Conservation (phyloP, 805 yeast genomes). For the Ogataea ramenticola region DNA sequence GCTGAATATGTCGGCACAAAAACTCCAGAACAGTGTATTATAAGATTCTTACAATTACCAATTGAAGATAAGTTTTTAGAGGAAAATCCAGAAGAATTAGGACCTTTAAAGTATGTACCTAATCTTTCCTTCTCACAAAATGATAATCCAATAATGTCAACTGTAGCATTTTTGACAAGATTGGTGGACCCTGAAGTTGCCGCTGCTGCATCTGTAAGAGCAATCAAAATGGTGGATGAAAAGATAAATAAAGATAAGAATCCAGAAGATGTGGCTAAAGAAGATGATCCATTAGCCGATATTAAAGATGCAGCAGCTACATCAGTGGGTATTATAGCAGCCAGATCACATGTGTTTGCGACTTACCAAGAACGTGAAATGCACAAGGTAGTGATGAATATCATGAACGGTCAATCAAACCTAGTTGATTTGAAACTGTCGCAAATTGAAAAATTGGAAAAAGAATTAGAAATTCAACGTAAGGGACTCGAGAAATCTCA, state of each 20-base stretch:
- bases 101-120: constrained; percentile 75
- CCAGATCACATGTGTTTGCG: constrained; percentile 73
- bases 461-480: constrained; percentile 57
- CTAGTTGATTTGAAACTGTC: constrained; percentile 59
- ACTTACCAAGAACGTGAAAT: constrained; percentile 74
- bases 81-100: constrained; percentile 40
- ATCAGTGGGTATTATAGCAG: constrained; percentile 73
- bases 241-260: constrained; percentile 29
- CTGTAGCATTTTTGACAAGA: constrained; percentile 81
- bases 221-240: constrained; percentile 43
- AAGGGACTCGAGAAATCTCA: constrained; percentile 54
- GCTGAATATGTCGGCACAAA: constrained; percentile 61
- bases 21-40: constrained; percentile 71
- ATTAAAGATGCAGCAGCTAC: constrained; percentile 56
- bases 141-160: constrained; percentile 91
- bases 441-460: constrained; percentile 55
- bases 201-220: constrained; percentile 67
- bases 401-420: constrained; percentile 55
- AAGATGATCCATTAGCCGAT: constrained; percentile 18
- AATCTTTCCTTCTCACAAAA: constrained; percentile 77
- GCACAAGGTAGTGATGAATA: constrained; percentile 47
- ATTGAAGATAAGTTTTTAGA: constrained; percentile 69
- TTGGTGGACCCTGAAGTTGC: constrained; percentile 84
- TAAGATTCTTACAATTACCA: constrained; percentile 72
- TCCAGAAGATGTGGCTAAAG: constrained; percentile 9